Percentiles rank a stretch among this genome's conserved stretches.
Evolutionary conservation across 2,329 filamentous ascomycete genomes (phyloP).

Genomic region (Rutstroemia sydowiana): DNA sequence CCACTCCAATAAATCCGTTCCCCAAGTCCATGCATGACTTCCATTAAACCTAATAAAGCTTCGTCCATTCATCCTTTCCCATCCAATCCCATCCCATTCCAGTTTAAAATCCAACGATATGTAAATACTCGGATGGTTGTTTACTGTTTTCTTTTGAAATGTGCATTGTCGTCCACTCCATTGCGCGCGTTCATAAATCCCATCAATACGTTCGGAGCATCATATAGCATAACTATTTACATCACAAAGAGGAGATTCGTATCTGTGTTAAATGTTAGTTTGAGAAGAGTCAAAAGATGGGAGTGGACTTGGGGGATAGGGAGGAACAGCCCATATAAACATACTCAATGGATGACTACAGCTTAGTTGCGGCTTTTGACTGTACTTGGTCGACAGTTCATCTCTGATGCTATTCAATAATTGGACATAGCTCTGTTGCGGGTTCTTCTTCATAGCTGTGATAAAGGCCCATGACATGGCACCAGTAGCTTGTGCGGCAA

Average conservation of each 20-base stretch:
- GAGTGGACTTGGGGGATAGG: not conserved
- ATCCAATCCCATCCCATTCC: not conserved
- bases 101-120: not conserved
- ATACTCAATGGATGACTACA: conserved; percentile 92
- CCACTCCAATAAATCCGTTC: too few relatives aligned
- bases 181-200: not conserved
- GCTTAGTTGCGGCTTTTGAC: conserved; percentile 92
- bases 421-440: conserved; percentile 92
- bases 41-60: not conserved
- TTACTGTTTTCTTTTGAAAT: not conserved
- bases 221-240: conserved; percentile 31
- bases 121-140: not conserved
- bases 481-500: conserved; percentile 77
- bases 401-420: conserved; percentile 93
- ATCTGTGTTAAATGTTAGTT: conserved; percentile 35
- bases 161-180: not conserved
- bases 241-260: conserved; percentile 58
- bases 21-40: too few relatives aligned
- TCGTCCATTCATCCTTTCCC: not conserved
- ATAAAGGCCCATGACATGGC: conserved; percentile 99
- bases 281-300: not conserved
- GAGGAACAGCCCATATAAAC: conserved; percentile 1
- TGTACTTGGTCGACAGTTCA: conserved; percentile 77
- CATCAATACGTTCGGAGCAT: not conserved
- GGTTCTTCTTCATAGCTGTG: conserved; percentile 80